These are phyloP conservation scores for Colletotrichum tanaceti DNA, from an alignment of 2,329 filamentous ascomycete species.

Conservation along the genomic window DNA sequence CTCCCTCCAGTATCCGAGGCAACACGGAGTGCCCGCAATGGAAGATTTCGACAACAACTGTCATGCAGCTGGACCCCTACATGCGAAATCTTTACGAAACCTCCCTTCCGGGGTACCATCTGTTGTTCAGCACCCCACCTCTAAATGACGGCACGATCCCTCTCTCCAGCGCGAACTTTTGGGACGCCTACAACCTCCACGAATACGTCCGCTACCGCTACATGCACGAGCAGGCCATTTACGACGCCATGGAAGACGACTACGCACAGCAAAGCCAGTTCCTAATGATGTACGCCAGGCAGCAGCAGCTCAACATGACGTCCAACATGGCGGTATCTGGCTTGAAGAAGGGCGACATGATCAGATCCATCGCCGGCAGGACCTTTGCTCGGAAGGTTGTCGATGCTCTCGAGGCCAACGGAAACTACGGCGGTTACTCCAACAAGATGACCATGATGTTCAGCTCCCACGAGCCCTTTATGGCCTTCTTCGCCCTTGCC, in stretches of 20 bases:
- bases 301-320: constrained; percentile 70
- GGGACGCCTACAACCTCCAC: constrained; percentile 65
- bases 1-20: constrained; percentile 51
- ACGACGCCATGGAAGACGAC: constrained; percentile 51
- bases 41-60: constrained; percentile 46
- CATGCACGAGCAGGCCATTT: constrained; percentile 61
- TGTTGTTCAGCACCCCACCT: constrained; percentile 52
- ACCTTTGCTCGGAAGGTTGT: constrained; percentile 61
- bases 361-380: constrained; percentile 64
- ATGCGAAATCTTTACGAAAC: constrained; percentile 45
- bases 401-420: constrained; percentile 55
- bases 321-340: constrained; percentile 70
- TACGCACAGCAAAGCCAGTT: constrained; percentile 56
- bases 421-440: constrained; percentile 51
- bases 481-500: constrained; percentile 65
- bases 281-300: constrained; percentile 72
- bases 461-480: constrained; percentile 65
- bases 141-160: constrained; percentile 53
- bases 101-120: constrained; percentile 56
- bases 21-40: constrained; percentile 54
- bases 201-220: constrained; percentile 67
- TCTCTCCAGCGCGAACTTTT: constrained; percentile 53
- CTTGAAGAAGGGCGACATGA: constrained; percentile 49
- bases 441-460: constrained; percentile 66
- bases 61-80: constrained; percentile 44